Conservation (phyloP, 2,329 filamentous ascomycete species). For the Ophiosphaerella herpotricha region DNA sequence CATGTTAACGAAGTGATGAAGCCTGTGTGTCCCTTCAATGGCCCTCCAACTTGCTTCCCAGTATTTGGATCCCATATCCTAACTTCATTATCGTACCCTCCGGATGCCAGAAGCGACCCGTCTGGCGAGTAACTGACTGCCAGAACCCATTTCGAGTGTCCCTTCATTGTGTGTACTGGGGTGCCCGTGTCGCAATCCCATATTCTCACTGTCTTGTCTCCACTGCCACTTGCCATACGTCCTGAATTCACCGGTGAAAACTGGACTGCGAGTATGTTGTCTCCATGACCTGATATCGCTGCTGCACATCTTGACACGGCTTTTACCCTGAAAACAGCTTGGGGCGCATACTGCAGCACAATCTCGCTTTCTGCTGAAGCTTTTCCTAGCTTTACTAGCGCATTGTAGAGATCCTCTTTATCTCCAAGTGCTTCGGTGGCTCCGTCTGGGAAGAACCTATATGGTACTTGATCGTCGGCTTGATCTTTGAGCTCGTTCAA, state of each 20-base stretch:
- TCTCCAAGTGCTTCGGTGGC: conserved; percentile 52
- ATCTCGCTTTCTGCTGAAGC: conserved; percentile 64
- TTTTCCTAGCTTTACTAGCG: conserved; percentile 48
- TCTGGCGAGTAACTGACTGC: conserved; percentile 88
- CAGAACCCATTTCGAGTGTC: conserved; percentile 88
- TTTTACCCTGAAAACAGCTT: conserved; percentile 92
- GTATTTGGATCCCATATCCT: conserved; percentile 85
- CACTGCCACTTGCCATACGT: conserved; percentile 83
- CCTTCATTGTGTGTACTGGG: conserved; percentile 80
- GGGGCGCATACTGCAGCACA: conserved; percentile 71
- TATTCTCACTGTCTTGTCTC: conserved; percentile 87
- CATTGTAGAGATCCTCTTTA: conserved; percentile 51
- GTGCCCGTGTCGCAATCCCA: conserved; percentile 96
- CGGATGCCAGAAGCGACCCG: conserved; percentile 78
- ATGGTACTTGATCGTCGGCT: conserved; percentile 67
- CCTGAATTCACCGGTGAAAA: conserved; percentile 82
- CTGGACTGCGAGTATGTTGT: conserved; percentile 82
- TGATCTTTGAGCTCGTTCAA: conserved; percentile 79
- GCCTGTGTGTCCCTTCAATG: conserved; percentile 83
- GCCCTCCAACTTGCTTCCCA: conserved; percentile 72
- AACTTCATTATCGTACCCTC: conserved; percentile 92
- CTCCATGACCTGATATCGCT: conserved; percentile 86
- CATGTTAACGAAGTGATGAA: conserved; percentile 87
- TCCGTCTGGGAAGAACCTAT: conserved; percentile 64
- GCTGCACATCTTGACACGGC: conserved; percentile 89